Base-by-base conservation (phyloP, 139 green algal genomes). In the Coelastrella sp. region DNA sequence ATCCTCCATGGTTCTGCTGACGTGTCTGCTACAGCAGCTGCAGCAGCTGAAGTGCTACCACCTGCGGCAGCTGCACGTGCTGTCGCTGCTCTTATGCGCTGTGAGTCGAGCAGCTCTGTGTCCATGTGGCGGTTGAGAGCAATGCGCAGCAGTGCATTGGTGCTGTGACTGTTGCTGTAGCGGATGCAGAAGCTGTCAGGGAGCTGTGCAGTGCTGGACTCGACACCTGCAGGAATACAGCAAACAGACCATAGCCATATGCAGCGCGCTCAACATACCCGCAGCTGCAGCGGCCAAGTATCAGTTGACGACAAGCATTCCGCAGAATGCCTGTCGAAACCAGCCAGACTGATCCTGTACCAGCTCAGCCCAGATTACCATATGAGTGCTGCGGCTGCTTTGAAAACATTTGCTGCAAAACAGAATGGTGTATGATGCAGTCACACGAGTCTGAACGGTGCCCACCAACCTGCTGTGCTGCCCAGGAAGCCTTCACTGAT, bases 141-240 rank as follows among this genome's bases (percentile, higher is more conserved):
- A 38, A 97, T 88, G 57, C 90, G 88, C 38, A 95, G 85, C 6
- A 82, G 57, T 8, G 71, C 34, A 72, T 62, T 59, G 57, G 41
- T 59, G 66, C 63, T 69, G 13, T 67, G 60, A 68, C 85, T 90
- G 87, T 91, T 78, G 57, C 37, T 73, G 85, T 93, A 92, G 30
- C 34, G 53, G 51, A 94, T 90, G 35, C 67, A 78, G 87, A 96
- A 96, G 86, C 87, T 90, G 57, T 93, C 89, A 4, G 93, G 93
- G 48, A 94, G 88, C 79, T 82, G 85, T 0, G 43, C 48, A 9
- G 84, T n/a, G 43, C 45, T 19, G 37, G 84, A 37, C 32, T 73
- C 53, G 1, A 82, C 75, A 69, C 75, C 75, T 82, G 25, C 34
- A 68, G 40, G 37, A 9, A 34, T 57, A n/a, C n/a, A n/a, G n/a